These are phyloP conservation scores for Xylaria sp. DNA, from an alignment of 2,329 filamentous ascomycete genomes.

Conservation along the genomic window DNA sequence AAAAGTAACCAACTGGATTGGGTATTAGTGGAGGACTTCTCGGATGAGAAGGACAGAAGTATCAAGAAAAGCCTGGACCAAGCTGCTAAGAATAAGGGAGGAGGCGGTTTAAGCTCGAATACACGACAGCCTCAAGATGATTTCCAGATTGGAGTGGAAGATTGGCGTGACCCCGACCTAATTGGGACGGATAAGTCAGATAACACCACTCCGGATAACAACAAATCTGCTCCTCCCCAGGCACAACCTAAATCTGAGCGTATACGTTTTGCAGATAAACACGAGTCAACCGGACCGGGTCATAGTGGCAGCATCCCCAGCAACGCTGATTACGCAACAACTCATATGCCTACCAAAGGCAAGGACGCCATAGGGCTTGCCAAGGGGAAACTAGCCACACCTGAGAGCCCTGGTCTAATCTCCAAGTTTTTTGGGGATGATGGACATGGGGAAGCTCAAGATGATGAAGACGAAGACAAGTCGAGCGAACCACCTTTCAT, in stretches of 20 bases:
- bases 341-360: conserved; percentile 48
- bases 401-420: conserved; percentile 52
- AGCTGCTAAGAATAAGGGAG: conserved; percentile 49
- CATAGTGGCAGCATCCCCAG: conserved; percentile 77
- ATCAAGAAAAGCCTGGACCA: conserved; percentile 56
- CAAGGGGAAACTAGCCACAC: conserved; percentile 43
- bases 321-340: conserved; percentile 74
- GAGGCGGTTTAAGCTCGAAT: conserved; percentile 37
- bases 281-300: conserved; percentile 55
- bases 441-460: conserved; percentile 47
- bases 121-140: conserved; percentile 58
- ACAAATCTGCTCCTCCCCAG: conserved; percentile 46
- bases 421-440: conserved; percentile 63
- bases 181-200: conserved; percentile 55
- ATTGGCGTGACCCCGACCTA: conserved; percentile 84
- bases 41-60: conserved; percentile 61
- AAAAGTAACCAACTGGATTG: conserved; percentile 80
- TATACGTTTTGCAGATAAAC: conserved; percentile 29
- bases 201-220: conserved; percentile 38
- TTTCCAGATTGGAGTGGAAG: conserved; percentile 85
- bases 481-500: conserved; percentile 41
- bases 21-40: conserved; percentile 75
- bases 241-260: conserved; percentile 39
- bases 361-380: conserved; percentile 44
- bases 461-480: conserved; percentile 48